Base-by-base conservation (phyloP, 2,329 filamentous ascomycete species). In the Sodiomyces alkalinus region DNA sequence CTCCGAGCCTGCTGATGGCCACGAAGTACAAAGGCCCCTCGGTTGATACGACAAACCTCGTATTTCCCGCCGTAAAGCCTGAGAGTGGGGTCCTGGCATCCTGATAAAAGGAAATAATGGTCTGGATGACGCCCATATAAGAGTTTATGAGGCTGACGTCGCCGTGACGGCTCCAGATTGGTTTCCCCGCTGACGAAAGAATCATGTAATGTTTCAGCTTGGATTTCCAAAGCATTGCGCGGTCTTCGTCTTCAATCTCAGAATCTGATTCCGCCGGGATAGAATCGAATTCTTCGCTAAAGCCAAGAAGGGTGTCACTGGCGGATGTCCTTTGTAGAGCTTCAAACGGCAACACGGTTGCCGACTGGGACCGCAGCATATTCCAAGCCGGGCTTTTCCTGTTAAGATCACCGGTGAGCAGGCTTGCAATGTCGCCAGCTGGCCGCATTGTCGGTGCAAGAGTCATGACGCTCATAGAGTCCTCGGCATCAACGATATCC, bases 171-270 rank as follows among this genome's bases (percentile, higher is more conserved):
- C 85, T 96, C 64, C 87, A 98, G 27, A 98, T 92, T 8, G 90
- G 92, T 50, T 98, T 98, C 13, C 90, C 90, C 7, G 92, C 87
- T 10, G 85, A 87, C 3, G 90, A 96, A 2, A 98, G 61, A 43
- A 98, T 92, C 54, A 98, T 73, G 51, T 93, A 98, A 53, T 98
- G 90, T 53, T 98, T 98, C 37, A 86, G 64, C 56, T 96, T 96
- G 20, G 79, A 72, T 48, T 85, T 90, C 86, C 86, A 98, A 37
- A 74, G 63, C 11, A 60, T 56, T 22, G 93, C 60, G 16, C 82
- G 58, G 26, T 62, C 55, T 26, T 75, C 70, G 30, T 72, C 66
- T 26, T 49, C 52, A 34, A 55, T 48, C 19, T 52, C 47, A 26
- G 52, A 49, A 30, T 52, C 46, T 6, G 44, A 39, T 17, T 59